Evolutionary conservation across 2,329 filamentous ascomycete genomes (phyloP), one percentile per base, ranked within the genome.

Genomic region (Fusarium sp.): DNA sequence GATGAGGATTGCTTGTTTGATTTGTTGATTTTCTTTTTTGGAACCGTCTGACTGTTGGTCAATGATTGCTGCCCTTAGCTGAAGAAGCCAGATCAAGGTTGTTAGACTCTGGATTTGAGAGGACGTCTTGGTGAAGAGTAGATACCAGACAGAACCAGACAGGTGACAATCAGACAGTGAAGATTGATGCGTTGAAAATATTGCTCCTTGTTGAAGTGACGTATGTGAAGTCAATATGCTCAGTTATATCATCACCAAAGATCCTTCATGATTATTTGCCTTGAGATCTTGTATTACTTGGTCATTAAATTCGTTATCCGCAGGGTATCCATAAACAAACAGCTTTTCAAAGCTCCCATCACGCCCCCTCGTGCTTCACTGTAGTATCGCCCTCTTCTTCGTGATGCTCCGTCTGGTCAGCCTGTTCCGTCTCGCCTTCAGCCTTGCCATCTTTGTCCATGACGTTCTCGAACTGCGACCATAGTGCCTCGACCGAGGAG

Each of bases 381-480:
- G 51, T 66, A 24, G 72, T 69, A 22, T 75, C 47, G 2, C 58
- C 69, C 5, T 70, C 70, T 22, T 64, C 68, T 28, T 59, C 63
- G 11, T 67, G 61, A 7, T 69, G 54, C 56, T 63, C 64, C 30
- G 71, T 65, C 57, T 72, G 75, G 12, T 62, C 70, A 22, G 63
- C 78, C 47, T 81, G 76, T 41, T 68, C 67, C 32, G 69, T 13
- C 59, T 74, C 60, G 17, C 62, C 47, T n/a, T 72, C 76, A 8
- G 51, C 61, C 35, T 74, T 75, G 55, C 76, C 85, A 63, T 92
- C 89, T 79, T 92, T 94, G 14, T 90, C 94, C 95, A 98, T 98
- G 77, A 98, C 95, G 75, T 92, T 93, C 84, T 99, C 96, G 80
- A 99, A 98, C 79, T 97, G 94, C 44, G 94, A 97, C 96, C 96